phyloP scores from a whole-genome alignment of 1,284 basidiomycete genomes.

The Cutaneotrichosporon sp. region DNA sequence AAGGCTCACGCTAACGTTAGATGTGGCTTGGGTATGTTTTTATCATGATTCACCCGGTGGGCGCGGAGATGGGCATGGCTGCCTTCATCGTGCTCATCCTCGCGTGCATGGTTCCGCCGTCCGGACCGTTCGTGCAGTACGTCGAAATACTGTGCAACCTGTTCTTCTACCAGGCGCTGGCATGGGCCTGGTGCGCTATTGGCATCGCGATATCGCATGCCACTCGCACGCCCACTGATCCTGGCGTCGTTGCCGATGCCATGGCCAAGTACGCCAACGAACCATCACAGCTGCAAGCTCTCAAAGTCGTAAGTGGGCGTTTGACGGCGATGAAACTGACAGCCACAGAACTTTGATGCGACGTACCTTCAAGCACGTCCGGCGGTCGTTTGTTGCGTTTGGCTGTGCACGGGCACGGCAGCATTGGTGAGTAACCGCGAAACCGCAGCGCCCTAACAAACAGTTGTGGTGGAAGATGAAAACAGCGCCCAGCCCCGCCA shows the following conservation, averaged over 20 bases:
- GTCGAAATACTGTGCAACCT: conserved; percentile 40
- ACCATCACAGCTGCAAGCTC: conserved; percentile 14
- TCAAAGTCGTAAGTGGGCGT: conserved; percentile 2
- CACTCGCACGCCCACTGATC: conserved; percentile 23
- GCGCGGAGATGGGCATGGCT: conserved; percentile 35
- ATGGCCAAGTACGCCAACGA: conserved; percentile 15
- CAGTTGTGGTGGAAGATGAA: conserved; percentile 44
- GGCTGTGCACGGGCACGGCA: conserved; percentile 37
- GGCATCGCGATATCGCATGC: conserved; percentile 5
- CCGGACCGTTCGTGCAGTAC: conserved; percentile 37
- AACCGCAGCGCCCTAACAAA: background rate
- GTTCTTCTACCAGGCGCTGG: conserved; percentile 37
- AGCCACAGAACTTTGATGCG: conserved; percentile 41
- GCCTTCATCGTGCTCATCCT: conserved; percentile 42
- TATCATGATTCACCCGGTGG: conserved; percentile 33
- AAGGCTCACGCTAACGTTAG: conserved; percentile 12
- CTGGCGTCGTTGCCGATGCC: conserved; percentile 24
- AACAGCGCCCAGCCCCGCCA: conserved; percentile 44
- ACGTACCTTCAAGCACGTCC: conserved; percentile 43
- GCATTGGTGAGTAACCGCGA: conserved; percentile 24
- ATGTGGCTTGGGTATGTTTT: conserved; percentile 44
- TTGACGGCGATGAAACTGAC: too few relatives aligned
- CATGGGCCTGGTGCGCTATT: conserved; percentile 39
- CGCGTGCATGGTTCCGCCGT: conserved; percentile 41
- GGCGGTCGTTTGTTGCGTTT: conserved; percentile 37